These are phyloP conservation scores for Anisodus tanguticus DNA, from an alignment of 257 asterid genomes.

Conservation along the genomic window DNA sequence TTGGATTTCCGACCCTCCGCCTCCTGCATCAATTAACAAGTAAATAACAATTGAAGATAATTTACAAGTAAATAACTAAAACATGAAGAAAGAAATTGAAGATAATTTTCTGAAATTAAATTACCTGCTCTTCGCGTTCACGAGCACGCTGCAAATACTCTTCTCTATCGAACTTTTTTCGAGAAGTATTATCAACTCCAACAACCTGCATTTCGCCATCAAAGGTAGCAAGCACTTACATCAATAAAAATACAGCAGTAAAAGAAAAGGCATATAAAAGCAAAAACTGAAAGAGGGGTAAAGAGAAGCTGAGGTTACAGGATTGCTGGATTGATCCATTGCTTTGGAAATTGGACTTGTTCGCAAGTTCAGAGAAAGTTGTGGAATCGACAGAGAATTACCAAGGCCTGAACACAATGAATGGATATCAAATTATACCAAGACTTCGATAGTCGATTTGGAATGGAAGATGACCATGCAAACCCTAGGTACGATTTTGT, in stretches of 20 bases:
- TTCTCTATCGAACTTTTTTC: constrained; percentile 88
- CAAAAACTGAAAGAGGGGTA: neutral
- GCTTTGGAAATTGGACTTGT: neutral
- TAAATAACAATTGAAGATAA: neutral
- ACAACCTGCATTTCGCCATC: constrained; percentile 51
- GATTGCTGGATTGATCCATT: constrained; percentile 74
- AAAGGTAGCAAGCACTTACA: constrained; percentile 26
- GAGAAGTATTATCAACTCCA: constrained; percentile 93
- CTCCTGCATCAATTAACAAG: constrained; percentile 33
- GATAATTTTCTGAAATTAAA: neutral
- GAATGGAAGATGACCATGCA: constrained; percentile 11
- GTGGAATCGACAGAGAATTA: neutral
- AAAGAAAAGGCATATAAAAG: neutral
- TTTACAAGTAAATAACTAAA: neutral
- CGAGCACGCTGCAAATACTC: constrained; percentile 96
- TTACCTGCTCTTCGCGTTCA: constrained; percentile 84
- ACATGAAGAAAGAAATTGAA: neutral
- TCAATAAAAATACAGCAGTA: neutral
- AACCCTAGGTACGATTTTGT: constrained; percentile 32
- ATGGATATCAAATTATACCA: neutral
- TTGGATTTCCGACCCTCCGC: constrained; percentile 31
- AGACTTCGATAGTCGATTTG: neutral
- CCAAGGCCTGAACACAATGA: neutral
- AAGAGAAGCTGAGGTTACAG: constrained; percentile 47
- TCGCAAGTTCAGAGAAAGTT: neutral